Evolutionary conservation across 78 protist genomes (phyloP), one percentile per base, ranked within the genome.

Genomic region (Anaeramoeba flamelloides): DNA sequence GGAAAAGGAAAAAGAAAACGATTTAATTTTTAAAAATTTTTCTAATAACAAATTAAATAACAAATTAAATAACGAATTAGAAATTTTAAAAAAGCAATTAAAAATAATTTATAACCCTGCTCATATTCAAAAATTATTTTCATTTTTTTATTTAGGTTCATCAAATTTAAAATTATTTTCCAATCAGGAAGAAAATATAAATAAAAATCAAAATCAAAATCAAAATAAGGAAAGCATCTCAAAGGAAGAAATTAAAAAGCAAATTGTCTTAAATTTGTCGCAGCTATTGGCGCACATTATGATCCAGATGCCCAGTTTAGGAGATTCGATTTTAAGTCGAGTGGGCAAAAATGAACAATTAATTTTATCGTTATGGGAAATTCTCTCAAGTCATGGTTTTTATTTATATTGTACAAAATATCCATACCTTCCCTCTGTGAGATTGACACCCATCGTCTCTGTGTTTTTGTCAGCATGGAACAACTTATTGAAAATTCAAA

Each of bases 141-240:
- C 17, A 53, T 53, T 53, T 53, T 53, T 17, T 53, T 53, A 53
- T 53, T 17, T 8, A 53, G 8, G 8, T 53, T 17, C 69, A 26
- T 8, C 8, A 53, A 53, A 53, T 53, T 26, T 53, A 53, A 53
- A 53, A 53, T 53, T 17, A 53, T 53, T 53, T 53, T 8, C 8
- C 17, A 53, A 53, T 53, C 69, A 53, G 17, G 17, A 53, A 26
- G 34, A 53, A 53, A 53, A 53, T 53, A 8, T 26, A 53, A 53
- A 53, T 53, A 8, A 53, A 53, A 53, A 53, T 53, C 69, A 53
- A 53, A 53, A 53, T 53, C 69, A 53, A 53, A 53, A 53, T 53
- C 69, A 53, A 53, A 53, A 53, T 53, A 8, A 53, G 17, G 17
- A 26, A 26, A 8, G 17, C 8, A 53, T 53, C 17, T 17, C 8